phyloP scores from a whole-genome alignment of 139 green algal species.

The Chlorella sp. region DNA sequence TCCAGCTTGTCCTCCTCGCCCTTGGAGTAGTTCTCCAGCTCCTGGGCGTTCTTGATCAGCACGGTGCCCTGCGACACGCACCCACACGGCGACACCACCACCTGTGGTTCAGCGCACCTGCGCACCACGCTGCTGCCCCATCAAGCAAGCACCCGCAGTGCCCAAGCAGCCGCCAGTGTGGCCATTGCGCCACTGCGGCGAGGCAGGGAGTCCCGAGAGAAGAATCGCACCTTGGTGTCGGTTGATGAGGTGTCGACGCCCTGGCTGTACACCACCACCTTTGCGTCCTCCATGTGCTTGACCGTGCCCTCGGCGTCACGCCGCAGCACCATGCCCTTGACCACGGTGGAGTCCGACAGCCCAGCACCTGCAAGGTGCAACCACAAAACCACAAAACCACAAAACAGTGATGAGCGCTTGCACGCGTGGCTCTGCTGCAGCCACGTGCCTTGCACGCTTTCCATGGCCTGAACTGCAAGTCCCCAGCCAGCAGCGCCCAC shows the following conservation, averaged over 20 bases:
- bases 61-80: slow-evolving; percentile 94
- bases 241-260: slow-evolving; percentile 77
- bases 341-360: slow-evolving; percentile 31
- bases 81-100: too few species aligned
- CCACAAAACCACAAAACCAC: too few species aligned
- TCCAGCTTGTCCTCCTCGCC: slow-evolving; percentile 89
- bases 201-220: too few species aligned
- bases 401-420: too few species aligned
- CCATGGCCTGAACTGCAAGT: neutral
- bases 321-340: slow-evolving; percentile 89
- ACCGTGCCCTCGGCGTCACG: slow-evolving; percentile 82
- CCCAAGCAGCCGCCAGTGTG: too few species aligned
- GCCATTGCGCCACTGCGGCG: too few species aligned
- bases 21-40: slow-evolving; percentile 89
- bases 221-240: slow-evolving; percentile 69
- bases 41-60: slow-evolving; percentile 86
- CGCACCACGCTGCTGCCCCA: too few species aligned
- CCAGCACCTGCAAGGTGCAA: slow-evolving; percentile 14
- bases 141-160: too few species aligned
- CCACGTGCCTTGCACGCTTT: neutral
- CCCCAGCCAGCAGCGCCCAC: slow-evolving; percentile 36
- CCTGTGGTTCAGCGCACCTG: too few species aligned
- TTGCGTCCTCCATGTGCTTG: slow-evolving; percentile 71
- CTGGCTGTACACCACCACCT: slow-evolving; percentile 78
- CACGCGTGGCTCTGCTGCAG: neutral